phyloP scores from a whole-genome alignment of 768 basidiomycete genomes.

The Lentinula boryana region DNA sequence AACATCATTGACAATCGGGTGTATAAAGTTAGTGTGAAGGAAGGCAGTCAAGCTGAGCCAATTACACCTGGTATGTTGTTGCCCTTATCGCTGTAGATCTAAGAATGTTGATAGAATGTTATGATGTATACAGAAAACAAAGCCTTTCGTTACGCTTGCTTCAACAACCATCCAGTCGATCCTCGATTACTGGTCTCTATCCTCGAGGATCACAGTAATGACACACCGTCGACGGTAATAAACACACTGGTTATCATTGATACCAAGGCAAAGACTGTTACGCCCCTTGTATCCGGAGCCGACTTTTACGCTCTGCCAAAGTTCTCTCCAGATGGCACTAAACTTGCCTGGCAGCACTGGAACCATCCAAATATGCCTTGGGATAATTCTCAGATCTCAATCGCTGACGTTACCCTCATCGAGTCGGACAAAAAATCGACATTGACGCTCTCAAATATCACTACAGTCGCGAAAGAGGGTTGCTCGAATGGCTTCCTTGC shows the following conservation, averaged over 20 bases:
- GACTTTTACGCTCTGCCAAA: constrained; percentile 64
- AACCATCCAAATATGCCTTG: constrained; percentile 63
- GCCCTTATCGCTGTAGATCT: background rate
- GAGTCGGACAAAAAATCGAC: background rate
- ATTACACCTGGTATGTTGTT: constrained; percentile 56
- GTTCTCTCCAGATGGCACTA: constrained; percentile 48
- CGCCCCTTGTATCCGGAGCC: constrained; percentile 44
- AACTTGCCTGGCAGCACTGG: constrained; percentile 53
- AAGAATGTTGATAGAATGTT: background rate
- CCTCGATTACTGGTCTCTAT: constrained; percentile 53
- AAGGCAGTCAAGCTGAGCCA: constrained; percentile 31
- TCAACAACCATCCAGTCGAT: constrained; percentile 49
- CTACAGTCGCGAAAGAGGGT: constrained; percentile 30
- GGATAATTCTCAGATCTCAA: constrained; percentile 42
- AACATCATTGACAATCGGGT: constrained; percentile 43
- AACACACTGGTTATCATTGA: constrained; percentile 57
- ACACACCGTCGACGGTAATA: constrained; percentile 42
- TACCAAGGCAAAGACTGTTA: constrained; percentile 33
- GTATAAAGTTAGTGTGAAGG: constrained; percentile 25
- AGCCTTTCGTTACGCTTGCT: constrained; percentile 57
- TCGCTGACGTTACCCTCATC: constrained; percentile 28
- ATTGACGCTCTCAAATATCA: constrained; percentile 19
- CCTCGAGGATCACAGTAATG: constrained; percentile 65
- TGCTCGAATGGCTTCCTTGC: constrained; percentile 37
- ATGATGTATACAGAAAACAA: constrained; percentile 21